Conservation (phyloP, 106 monocot genomes). For the Iris macrosiphon region DNA sequence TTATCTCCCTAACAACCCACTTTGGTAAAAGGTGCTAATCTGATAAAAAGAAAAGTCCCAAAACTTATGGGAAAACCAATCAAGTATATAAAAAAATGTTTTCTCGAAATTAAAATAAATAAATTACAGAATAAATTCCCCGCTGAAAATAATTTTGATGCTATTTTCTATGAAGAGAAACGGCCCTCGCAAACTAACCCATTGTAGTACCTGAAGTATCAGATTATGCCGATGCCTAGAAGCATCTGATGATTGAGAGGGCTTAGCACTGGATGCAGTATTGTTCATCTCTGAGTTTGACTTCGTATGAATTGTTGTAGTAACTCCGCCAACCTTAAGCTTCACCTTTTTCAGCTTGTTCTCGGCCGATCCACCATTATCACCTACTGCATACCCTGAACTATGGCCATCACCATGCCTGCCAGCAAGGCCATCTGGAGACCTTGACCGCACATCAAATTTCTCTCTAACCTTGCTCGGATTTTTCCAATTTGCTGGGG, state of each 20-base stretch:
- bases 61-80: no score
- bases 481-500: slow-evolving; percentile 33
- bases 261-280: slow-evolving; percentile 17
- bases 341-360: slow-evolving; percentile 60
- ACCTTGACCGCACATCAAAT: slow-evolving; percentile 16
- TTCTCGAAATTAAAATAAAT: no score
- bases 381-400: slow-evolving; percentile 2
- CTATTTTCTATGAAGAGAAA: no score
- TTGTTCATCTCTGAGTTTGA: slow-evolving; percentile 22
- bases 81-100: no score
- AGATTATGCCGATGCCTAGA: slow-evolving; percentile 28
- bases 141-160: no score
- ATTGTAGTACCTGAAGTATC: slow-evolving; percentile 37
- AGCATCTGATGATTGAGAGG: slow-evolving; percentile 25
- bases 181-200: no score
- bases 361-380: slow-evolving; percentile 23
- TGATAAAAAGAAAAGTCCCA: no score
- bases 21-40: no score
- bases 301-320: slow-evolving; percentile 53
- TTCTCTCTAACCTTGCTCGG: slow-evolving; percentile 15
- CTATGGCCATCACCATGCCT: slow-evolving; percentile 2
- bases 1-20: no score
- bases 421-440: no score
- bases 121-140: no score
- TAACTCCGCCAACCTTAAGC: slow-evolving; percentile 72